These are phyloP conservation scores for Ceriops decandra DNA, from an alignment of 345 rosid species.

Conservation along the genomic window DNA sequence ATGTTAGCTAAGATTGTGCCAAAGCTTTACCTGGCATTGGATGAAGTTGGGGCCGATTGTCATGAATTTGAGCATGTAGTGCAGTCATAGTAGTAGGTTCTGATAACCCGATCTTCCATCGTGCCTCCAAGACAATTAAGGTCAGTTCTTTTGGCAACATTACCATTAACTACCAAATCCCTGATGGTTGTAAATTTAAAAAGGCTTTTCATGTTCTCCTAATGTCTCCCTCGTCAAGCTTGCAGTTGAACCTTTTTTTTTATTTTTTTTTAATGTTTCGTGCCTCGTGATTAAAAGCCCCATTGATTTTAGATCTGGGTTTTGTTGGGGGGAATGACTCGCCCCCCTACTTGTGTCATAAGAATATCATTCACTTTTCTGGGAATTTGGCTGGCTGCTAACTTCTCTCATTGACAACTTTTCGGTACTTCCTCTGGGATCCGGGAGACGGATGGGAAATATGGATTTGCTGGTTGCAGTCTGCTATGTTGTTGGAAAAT, in stretches of 20 bases:
- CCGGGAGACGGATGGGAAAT: conserved; percentile 8
- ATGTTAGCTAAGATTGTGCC: conserved; percentile 85
- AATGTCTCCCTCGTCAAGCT: conserved; percentile 10
- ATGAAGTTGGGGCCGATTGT: conserved; percentile 60
- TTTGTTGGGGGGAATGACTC: conserved; percentile 28
- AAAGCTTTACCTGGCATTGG: conserved; percentile 60
- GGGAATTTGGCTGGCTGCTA: conserved; percentile 9
- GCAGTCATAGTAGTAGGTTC: conserved; percentile 20
- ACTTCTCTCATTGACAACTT: background rate
- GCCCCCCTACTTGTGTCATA: conserved; percentile 19
- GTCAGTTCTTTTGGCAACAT: conserved; percentile 23
- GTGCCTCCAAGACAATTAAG: conserved; percentile 17
- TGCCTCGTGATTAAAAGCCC: conserved; percentile 13
- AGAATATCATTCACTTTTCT: conserved; percentile 8
- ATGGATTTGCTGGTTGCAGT: conserved; percentile 11
- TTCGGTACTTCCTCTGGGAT: conserved; percentile 2
- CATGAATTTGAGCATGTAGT: conserved; percentile 46
- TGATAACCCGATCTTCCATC: conserved; percentile 3
- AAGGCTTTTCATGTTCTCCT: conserved; percentile 7
- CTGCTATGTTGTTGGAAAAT: conserved; percentile 5
- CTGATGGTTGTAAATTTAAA: conserved; percentile 17
- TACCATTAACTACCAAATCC: conserved; percentile 21
- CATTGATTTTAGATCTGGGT: conserved; percentile 29
- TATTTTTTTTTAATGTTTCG: background rate
- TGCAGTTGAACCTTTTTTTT: background rate